Evolutionary conservation across 495 filamentous ascomycete genomes (phyloP).

Genomic region (Aspergillus haitiensis): DNA sequence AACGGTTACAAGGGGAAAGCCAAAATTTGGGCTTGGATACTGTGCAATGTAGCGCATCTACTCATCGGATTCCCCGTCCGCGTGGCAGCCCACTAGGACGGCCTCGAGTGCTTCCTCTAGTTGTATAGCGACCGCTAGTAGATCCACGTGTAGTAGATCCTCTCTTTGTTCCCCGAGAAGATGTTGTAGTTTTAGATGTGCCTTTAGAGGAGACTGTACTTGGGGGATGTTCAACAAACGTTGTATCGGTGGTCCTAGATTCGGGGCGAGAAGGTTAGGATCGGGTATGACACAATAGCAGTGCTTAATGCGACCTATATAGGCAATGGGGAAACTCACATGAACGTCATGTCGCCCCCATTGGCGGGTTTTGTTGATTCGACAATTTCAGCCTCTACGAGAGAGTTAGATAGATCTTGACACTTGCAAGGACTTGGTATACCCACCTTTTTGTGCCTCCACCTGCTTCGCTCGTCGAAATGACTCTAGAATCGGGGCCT

Average conservation of each 20-base stretch:
- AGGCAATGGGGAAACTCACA: slow-evolving; percentile 54
- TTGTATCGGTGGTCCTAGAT: slow-evolving; percentile 85
- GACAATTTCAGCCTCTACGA: slow-evolving; percentile 33
- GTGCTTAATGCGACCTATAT: background rate
- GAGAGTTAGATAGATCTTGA: background rate
- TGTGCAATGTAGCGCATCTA: background rate
- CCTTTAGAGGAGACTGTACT: slow-evolving; percentile 60
- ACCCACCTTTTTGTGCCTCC: slow-evolving; percentile 44
- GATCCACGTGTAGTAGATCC: slow-evolving; percentile 40
- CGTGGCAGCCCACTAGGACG: slow-evolving; percentile 46
- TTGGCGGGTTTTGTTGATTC: slow-evolving; percentile 32
- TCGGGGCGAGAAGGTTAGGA: background rate
- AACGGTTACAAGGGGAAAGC: too few relatives aligned
- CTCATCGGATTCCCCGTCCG: slow-evolving; percentile 41
- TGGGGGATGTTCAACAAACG: slow-evolving; percentile 87
- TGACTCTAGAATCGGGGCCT: slow-evolving; percentile 69
- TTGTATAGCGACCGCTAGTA: slow-evolving; percentile 44
- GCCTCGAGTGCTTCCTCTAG: slow-evolving; percentile 37
- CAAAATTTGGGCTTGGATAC: too few relatives aligned
- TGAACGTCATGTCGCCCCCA: slow-evolving; percentile 80
- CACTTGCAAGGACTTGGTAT: background rate
- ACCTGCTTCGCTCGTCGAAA: slow-evolving; percentile 68
- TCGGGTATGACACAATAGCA: background rate
- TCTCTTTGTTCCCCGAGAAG: slow-evolving; percentile 23
- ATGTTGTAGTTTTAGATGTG: slow-evolving; percentile 56